Conservation (phyloP, 495 filamentous ascomycete genomes). For the Astrothelium subdiscretum region DNA sequence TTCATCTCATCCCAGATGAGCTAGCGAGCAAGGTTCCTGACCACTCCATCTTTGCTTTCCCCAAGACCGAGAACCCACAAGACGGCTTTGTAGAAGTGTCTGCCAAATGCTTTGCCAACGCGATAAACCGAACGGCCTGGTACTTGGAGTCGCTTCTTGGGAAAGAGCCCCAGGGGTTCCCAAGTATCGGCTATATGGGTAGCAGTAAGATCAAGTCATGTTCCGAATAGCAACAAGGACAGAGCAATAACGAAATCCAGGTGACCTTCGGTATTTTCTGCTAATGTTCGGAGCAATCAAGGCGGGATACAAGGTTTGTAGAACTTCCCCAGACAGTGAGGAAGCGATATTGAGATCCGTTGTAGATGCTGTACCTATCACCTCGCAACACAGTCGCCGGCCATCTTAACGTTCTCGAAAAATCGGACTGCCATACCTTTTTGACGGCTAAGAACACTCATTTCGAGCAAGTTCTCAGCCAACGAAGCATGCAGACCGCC, state of each 20-base stretch:
- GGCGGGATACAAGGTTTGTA: conserved; percentile 20
- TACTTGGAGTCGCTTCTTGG: conserved; percentile 5
- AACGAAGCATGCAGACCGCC: neutral
- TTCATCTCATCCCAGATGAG: conserved; percentile 21
- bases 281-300: conserved; percentile 12
- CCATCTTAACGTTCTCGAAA: conserved; percentile 16
- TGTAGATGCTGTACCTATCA: conserved; percentile 19
- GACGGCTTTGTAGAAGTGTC: conserved; percentile 10
- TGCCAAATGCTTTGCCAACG: conserved; percentile 17
- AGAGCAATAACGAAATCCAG: conserved; percentile 4
- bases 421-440: neutral
- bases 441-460: neutral
- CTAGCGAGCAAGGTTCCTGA: conserved; percentile 15
- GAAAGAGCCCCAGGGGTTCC: neutral
- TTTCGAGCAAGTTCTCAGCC: neutral
- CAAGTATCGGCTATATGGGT: conserved; percentile 17
- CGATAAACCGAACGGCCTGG: conserved; percentile 23
- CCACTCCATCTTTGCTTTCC: conserved; percentile 16
- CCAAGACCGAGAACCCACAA: conserved; percentile 2
- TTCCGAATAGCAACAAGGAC: neutral
- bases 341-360: neutral
- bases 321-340: neutral
- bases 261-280: conserved; percentile 18
- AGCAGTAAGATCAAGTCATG: conserved; percentile 11
- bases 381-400: conserved; percentile 22